phyloP scores from a whole-genome alignment of 495 filamentous ascomycete species.

The Acidomyces sp. region DNA sequence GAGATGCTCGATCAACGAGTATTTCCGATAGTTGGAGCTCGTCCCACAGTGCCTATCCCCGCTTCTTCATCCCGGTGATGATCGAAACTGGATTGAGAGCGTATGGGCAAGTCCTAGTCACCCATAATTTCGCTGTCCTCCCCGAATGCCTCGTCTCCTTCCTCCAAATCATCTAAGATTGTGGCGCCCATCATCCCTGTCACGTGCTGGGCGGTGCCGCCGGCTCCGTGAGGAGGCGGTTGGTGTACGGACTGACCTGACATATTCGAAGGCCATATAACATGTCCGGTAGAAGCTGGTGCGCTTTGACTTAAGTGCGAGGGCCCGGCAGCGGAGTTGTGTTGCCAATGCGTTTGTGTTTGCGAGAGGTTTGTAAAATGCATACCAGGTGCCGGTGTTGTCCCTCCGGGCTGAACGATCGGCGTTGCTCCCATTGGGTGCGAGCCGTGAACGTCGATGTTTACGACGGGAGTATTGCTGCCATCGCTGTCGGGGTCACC shows the following conservation, averaged over 20 bases:
- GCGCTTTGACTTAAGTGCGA: slow-evolving; percentile 10
- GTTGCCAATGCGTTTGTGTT: slow-evolving; percentile 1
- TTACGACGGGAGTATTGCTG: slow-evolving; percentile 12
- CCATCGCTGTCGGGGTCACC: slow-evolving; percentile 10
- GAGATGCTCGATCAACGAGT: no score
- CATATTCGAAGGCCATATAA: background rate
- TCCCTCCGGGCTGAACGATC: slow-evolving; percentile 1
- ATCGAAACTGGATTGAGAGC: no score
- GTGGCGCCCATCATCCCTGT: slow-evolving; percentile 27
- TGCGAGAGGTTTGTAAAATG: background rate
- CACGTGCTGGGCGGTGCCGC: slow-evolving; percentile 23
- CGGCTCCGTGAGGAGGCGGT: background rate
- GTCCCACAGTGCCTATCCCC: no score
- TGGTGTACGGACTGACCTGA: background rate
- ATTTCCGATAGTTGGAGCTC: no score
- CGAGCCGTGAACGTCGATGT: slow-evolving; percentile 9
- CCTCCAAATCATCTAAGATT: slow-evolving; percentile 25
- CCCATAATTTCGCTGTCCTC: slow-evolving; percentile 31
- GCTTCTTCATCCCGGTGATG: no score
- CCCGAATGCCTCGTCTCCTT: slow-evolving; percentile 27
- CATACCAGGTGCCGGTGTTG: background rate
- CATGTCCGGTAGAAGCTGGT: slow-evolving; percentile 9
- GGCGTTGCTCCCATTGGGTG: slow-evolving; percentile 14
- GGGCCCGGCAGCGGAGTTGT: background rate
- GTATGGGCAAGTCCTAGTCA: slow-evolving; percentile 4